Percentiles rank a stretch among this genome's conserved stretches.
Conservation (phyloP, 768 basidiomycete genomes). For the Naganishia vishniacii region DNA sequence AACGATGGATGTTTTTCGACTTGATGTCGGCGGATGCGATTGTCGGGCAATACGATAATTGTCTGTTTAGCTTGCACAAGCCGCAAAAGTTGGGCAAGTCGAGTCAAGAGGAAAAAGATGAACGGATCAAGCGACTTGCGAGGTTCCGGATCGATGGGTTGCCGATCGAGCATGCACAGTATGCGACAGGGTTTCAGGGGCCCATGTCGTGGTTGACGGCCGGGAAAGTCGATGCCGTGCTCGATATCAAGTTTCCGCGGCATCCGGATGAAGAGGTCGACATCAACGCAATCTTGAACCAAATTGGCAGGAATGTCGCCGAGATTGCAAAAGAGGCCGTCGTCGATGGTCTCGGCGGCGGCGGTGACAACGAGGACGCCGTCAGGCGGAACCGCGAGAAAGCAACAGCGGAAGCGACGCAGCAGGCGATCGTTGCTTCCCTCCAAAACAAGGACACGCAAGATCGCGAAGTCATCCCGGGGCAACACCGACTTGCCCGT, state of each 20-base stretch:
- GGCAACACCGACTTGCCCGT: conserved; percentile 76
- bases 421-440: conserved; percentile 21
- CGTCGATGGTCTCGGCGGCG: conserved; percentile 17
- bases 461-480: conserved; percentile 64
- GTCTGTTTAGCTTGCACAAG: conserved; percentile 85
- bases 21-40: conserved; percentile 89
- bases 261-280: conserved; percentile 64
- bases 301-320: conserved; percentile 80
- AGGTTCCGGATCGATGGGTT: conserved; percentile 95
- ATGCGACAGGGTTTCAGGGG: conserved; percentile 68
- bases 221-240: conserved; percentile 90
- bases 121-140: conserved; percentile 24
- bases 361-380: not conserved
- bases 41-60: conserved; percentile 96
- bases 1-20: conserved; percentile 94
- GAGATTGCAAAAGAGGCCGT: conserved; percentile 42
- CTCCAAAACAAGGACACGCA: conserved; percentile 21
- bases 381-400: not conserved
- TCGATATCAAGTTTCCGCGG: conserved; percentile 94
- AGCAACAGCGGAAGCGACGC: conserved; percentile 25
- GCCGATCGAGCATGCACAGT: conserved; percentile 89
- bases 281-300: conserved; percentile 76
- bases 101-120: conserved; percentile 66
- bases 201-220: conserved; percentile 97
- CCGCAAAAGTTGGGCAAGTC: conserved; percentile 85